Evolutionary conservation across 164 flowering plant genomes (phyloP), one percentile per base, ranked within the genome.

Genomic region (Nelumbo lutea): DNA sequence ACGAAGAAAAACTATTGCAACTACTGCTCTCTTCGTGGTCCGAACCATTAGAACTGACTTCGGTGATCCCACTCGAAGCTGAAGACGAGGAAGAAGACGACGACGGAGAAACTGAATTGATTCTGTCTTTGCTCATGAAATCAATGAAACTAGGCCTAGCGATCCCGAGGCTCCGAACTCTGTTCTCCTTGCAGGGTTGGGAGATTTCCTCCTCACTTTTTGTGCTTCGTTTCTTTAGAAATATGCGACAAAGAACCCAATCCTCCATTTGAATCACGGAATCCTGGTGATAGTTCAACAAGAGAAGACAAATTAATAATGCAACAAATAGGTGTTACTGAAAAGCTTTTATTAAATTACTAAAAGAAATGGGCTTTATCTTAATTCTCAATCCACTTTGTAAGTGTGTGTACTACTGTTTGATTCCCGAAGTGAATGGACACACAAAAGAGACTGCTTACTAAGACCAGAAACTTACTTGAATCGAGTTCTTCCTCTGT

Each of bases 241-340:
- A 87, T 61, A 88, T 70, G 38, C 81, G 82, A 55, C 91, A 89
- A 5, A 89, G 60, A 64, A 84, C 85, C 94, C 94, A 89, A 41
- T 83, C 78, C 55, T 79, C 87, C 73, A 77, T 64, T 59, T 75
- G 75, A 46, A 14, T 60, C 4, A 38, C 10, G 1, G 61, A 7
- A 66, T 67, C 72, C 87, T 79, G 77, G 77, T 52, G 15, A 58
- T 47, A 63, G 14, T 53, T 11, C 14, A 11, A 11, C 11, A 27
- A 27, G 27, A 59, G n/a, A 8, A 63, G 66, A 42, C 3, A 61
- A 27, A 27, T 27, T 27, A 27, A 27, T 27, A 27, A 27, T 27
- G 27, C 27, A 27, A 27, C 27, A 27, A 27, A 27, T 27, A 27
- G 27, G 27, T 27, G 27, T 27, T 27, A 27, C 27, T 27, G 27